Percentiles rank a stretch among this genome's conserved stretches.
These are phyloP conservation scores for Lavandula angustifolia DNA, from an alignment of 257 asterid genomes.

Conservation along the genomic window DNA sequence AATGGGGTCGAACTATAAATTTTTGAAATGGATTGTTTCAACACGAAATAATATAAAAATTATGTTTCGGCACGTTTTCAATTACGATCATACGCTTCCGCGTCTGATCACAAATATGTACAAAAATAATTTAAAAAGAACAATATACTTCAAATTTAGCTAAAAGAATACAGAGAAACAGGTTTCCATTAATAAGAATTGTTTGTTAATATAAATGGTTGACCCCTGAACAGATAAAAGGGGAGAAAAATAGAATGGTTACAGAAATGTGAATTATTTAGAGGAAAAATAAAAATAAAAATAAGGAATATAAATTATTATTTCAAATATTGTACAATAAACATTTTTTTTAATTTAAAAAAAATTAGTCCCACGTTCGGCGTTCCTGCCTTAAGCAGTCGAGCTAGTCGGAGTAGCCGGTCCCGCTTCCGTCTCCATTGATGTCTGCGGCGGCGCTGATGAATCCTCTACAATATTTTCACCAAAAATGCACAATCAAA, in stretches of 20 bases:
- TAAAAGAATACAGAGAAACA: neutral
- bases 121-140: no score
- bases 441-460: constrained; percentile 52
- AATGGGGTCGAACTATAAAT: no score
- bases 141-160: no score
- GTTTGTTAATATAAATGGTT: constrained; percentile 33
- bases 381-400: constrained; percentile 42
- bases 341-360: constrained; percentile 29
- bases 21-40: no score
- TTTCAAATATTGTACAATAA: constrained; percentile 42
- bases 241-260: constrained; percentile 30
- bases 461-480: constrained; percentile 45
- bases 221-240: constrained; percentile 14
- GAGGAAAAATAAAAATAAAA: constrained; percentile 18
- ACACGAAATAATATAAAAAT: no score
- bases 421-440: constrained; percentile 63
- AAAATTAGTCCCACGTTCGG: constrained; percentile 21
- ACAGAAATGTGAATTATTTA: constrained; percentile 29
- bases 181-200: constrained; percentile 24
- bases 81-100: no score
- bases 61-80: no score
- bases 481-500: neutral
- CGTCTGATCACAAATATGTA: no score
- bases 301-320: constrained; percentile 38
- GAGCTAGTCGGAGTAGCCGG: constrained; percentile 61